These are phyloP conservation scores for Thozetella sp. DNA, from an alignment of 495 filamentous ascomycete species.

Conservation along the genomic window DNA sequence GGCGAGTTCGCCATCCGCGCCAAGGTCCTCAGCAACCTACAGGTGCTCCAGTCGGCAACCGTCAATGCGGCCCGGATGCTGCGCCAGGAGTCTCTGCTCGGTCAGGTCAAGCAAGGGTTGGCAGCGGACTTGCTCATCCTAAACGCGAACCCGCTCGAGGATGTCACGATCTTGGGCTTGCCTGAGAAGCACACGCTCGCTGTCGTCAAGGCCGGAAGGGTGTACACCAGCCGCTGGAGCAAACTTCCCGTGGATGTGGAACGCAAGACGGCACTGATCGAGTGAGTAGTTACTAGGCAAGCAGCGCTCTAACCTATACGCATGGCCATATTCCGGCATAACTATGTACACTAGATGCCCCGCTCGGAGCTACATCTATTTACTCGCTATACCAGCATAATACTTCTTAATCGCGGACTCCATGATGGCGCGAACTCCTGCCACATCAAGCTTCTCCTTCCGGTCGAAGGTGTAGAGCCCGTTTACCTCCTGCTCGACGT, in stretches of 20 bases:
- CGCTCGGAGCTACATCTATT: too few relatives aligned
- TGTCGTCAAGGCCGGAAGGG: slow-evolving; percentile 52
- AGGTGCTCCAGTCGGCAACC: slow-evolving; percentile 53
- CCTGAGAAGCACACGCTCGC: slow-evolving; percentile 45
- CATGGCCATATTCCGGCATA: too few relatives aligned
- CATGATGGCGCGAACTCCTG: slow-evolving; percentile 28
- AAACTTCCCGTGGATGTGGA: slow-evolving; percentile 29
- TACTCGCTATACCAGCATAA: slow-evolving; percentile 14
- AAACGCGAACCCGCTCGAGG: slow-evolving; percentile 49
- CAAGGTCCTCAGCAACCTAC: slow-evolving; percentile 37
- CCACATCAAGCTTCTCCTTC: slow-evolving; percentile 37
- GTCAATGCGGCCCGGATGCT: slow-evolving; percentile 50
- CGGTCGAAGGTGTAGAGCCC: slow-evolving; percentile 66
- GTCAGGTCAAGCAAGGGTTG: slow-evolving; percentile 42
- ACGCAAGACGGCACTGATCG: background rate
- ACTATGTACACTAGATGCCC: too few relatives aligned
- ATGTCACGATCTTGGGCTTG: slow-evolving; percentile 49
- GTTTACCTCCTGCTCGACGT: slow-evolving; percentile 67
- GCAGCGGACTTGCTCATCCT: slow-evolving; percentile 45
- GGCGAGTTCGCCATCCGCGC: slow-evolving; percentile 50
- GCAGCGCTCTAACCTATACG: too few relatives aligned
- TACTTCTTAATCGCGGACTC: slow-evolving; percentile 26
- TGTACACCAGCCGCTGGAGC: slow-evolving; percentile 44
- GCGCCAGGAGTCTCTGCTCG: slow-evolving; percentile 38
- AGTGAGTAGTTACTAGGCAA: slow-evolving; percentile 6